Base-by-base conservation (phyloP, 2,329 filamentous ascomycete species). In the Aspergillus brunneoviolaceus region DNA sequence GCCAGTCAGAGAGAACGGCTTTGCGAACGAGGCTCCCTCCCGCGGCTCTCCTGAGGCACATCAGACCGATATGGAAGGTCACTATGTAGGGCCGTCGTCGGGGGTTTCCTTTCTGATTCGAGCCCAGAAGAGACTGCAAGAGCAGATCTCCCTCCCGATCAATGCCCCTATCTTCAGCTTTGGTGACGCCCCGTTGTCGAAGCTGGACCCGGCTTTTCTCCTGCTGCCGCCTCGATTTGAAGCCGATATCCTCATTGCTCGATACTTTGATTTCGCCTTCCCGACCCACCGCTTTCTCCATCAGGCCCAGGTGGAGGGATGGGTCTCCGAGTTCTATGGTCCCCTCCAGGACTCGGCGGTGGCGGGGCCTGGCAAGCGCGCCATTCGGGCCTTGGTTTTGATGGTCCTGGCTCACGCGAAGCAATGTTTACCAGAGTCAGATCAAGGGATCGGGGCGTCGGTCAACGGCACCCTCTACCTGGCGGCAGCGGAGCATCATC, bases 371-470 rank as follows among this genome's bases (percentile, higher is more conserved):
- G 62, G 62, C 3, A 51, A 49, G 10, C 51, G 60, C 49, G 62
- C 57, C 27, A 59, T 55, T 79, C 73, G 78, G 1, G 82, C 81
- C 0, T 65, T 84, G 21, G 69, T 85, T 1, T 78, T 85, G 39
- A 79, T 84, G 67, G 78, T 84, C 1, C 80, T 86, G 63, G 84
- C 84, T 0, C 82, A 84, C 21, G 82, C 77, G 14, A 74, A 77
- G 48, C 76, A 78, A 10, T 81, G 82, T 42, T 74, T 76, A 67
- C 69, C 72, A 12, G 48, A n/a, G 63, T 55, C 54, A 4, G 68
- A 61, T 61, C 54, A 10, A 16, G 4, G 7, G 7, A 55, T 47
- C 23, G 31, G 10, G 29, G 4, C 23, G 6, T 60, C 53, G n/a
- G 19, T n/a, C 16, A 29, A 47, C 49, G 65, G 63, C 57, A 58